phyloP scores from a whole-genome alignment of 1,284 basidiomycete species.

The Clitocybe nebularis region DNA sequence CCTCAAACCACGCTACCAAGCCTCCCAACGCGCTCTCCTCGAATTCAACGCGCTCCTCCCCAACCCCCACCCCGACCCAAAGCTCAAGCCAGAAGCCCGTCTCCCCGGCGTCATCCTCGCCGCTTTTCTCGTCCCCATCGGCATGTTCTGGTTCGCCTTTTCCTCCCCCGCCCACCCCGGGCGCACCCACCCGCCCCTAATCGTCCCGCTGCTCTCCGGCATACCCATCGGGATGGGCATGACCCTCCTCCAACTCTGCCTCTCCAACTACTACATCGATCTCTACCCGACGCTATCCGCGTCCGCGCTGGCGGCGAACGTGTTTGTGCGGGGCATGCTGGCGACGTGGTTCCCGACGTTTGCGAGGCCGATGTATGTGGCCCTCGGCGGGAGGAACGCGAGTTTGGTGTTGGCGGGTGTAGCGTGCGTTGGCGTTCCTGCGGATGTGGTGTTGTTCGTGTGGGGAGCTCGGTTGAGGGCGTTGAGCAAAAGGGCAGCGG shows the following conservation, averaged over 20 bases:
- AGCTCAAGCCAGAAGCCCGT: slow-evolving; percentile 6
- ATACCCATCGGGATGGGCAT: too few relatives aligned
- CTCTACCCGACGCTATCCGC: slow-evolving; percentile 59
- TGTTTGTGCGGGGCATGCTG: slow-evolving; percentile 9
- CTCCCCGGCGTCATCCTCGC: slow-evolving; percentile 10
- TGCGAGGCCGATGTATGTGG: too few relatives aligned
- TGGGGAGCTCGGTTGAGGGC: too few relatives aligned
- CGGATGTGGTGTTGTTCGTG: too few relatives aligned
- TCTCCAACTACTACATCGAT: slow-evolving; percentile 63
- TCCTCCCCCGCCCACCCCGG: slow-evolving; percentile 8
- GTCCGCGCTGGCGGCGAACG: slow-evolving; percentile 50
- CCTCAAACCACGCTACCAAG: slow-evolving; percentile 6
- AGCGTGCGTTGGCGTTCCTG: too few relatives aligned
- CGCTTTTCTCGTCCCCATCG: slow-evolving; percentile 9
- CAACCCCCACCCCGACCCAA: not conserved
- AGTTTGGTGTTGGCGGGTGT: too few relatives aligned
- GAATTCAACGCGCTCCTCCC: not conserved
- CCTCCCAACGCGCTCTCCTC: slow-evolving; percentile 1
- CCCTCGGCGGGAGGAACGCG: too few relatives aligned
- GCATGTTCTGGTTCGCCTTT: slow-evolving; percentile 52
- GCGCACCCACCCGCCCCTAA: slow-evolving; percentile 3
- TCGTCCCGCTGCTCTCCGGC: slow-evolving; percentile 7
- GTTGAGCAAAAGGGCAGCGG: too few relatives aligned
- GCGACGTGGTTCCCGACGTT: slow-evolving; percentile 14
- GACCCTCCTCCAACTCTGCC: slow-evolving; percentile 29